These are phyloP conservation scores for Fusarium coffeatum DNA, from an alignment of 2,329 filamentous ascomycete genomes.

Conservation along the genomic window DNA sequence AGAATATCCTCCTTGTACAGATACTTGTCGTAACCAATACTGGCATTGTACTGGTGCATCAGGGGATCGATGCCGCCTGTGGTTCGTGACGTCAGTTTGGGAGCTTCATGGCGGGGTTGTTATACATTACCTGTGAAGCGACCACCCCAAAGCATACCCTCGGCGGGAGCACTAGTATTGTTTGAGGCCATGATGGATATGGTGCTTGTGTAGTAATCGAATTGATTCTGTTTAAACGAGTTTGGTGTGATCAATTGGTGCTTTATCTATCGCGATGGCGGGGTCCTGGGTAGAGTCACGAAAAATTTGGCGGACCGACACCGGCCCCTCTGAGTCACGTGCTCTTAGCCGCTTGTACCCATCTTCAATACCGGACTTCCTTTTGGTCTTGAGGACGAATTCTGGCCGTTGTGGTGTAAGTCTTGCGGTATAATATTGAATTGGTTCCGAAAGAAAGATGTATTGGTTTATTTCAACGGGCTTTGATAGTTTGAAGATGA, in stretches of 20 bases:
- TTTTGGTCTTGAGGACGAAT: not conserved
- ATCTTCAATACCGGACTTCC: slow-evolving; percentile 30
- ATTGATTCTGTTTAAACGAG: not conserved
- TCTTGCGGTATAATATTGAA: too few relatives aligned
- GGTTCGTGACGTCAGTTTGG: slow-evolving; percentile 45
- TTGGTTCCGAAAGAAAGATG: not conserved
- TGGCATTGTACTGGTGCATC: slow-evolving; percentile 86
- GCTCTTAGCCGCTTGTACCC: not conserved
- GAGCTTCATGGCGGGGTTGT: not conserved
- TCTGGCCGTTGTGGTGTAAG: too few relatives aligned
- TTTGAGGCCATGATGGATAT: not conserved
- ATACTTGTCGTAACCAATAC: slow-evolving; percentile 77
- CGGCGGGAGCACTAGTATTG: not conserved
- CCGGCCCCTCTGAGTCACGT: not conserved
- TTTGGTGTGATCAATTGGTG: not conserved
- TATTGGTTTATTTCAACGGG: rapidly evolving
- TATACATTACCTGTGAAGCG: slow-evolving; percentile 2
- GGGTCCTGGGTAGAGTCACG: not conserved
- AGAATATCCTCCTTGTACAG: slow-evolving; percentile 86
- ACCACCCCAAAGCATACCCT: slow-evolving; percentile 14
- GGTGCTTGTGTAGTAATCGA: not conserved
- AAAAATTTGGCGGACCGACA: not conserved
- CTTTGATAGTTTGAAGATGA: not conserved
- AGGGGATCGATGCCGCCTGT: slow-evolving; percentile 77
- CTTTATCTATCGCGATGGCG: not conserved